phyloP scores from a whole-genome alignment of 139 green algal genomes.

The Coccomyxa sp. region DNA sequence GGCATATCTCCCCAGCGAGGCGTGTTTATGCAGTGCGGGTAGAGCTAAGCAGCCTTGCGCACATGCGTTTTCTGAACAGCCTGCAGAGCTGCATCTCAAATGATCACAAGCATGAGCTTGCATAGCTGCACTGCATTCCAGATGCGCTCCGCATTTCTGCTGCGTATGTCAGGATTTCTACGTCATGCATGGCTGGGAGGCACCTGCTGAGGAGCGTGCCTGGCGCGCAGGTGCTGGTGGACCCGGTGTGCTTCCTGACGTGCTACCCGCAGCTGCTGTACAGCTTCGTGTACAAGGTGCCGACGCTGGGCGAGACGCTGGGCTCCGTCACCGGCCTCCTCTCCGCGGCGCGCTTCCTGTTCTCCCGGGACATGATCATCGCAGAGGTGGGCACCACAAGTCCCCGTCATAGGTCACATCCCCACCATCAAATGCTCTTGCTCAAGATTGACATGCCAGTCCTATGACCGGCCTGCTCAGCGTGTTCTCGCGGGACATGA shows the following conservation, averaged over 20 bases:
- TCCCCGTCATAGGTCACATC: neutral
- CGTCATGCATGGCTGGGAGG: too few species aligned
- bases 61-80: too few species aligned
- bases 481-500: neutral
- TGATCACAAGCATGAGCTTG: too few species aligned
- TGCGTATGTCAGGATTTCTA: too few species aligned
- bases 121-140: too few species aligned
- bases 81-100: too few species aligned
- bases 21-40: too few species aligned
- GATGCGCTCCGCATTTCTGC: too few species aligned
- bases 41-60: too few species aligned
- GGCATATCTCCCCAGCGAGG: neutral
- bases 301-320: neutral
- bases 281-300: conserved; percentile 49
- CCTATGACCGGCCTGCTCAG: neutral
- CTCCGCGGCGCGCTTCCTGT: conserved; percentile 34
- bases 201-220: too few species aligned
- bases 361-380: conserved; percentile 43
- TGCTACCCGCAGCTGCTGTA: conserved; percentile 50
- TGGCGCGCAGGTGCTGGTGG: conserved; percentile 33
- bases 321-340: conserved; percentile 2
- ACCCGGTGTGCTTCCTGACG: conserved; percentile 49
- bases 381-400: conserved; percentile 18
- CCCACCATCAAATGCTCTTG: neutral
- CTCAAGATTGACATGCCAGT: neutral